A percentile compares a stretch with the other conserved stretches of the same genome.
Conservation (phyloP, 2,329 filamentous ascomycete species). For the Juglanconis juglandina region DNA sequence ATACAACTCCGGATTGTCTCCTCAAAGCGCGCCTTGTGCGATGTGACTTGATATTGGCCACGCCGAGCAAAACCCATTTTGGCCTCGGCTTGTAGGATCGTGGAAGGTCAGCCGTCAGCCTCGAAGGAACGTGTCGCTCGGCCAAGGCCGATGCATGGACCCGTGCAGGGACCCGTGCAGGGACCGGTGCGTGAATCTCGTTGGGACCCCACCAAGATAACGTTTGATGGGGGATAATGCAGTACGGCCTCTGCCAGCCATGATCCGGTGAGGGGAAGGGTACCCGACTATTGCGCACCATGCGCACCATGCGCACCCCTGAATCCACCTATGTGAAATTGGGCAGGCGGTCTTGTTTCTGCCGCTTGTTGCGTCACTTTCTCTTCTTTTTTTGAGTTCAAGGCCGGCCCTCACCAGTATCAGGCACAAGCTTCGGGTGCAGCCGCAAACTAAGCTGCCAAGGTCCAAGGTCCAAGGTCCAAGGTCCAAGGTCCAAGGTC, state of each 20-base stretch:
- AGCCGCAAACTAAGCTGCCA: not conserved
- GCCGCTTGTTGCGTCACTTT: constrained; percentile 16
- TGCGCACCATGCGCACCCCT: not conserved
- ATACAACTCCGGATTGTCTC: not conserved
- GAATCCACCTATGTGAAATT: no score
- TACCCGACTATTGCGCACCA: not conserved
- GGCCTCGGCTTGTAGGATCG: constrained; percentile 10
- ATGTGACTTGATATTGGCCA: constrained; percentile 5
- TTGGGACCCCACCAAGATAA: not conserved
- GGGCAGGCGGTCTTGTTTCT: constrained; percentile 14
- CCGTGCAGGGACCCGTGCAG: not conserved
- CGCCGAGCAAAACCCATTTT: not conserved
- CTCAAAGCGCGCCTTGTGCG: not conserved
- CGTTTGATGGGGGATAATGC: not conserved
- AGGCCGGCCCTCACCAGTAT: not conserved
- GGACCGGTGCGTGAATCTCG: not conserved
- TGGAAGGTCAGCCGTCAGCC: not conserved
- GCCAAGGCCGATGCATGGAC: no score
- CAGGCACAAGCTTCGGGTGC: not conserved
- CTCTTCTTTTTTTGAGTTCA: not conserved
- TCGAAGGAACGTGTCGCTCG: not conserved
- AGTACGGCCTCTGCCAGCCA: not conserved
- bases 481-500: no score
- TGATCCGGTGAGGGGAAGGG: accelerated
- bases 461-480: no score